A percentile compares a stretch with the other conserved stretches of the same genome.
These are phyloP conservation scores for Termitomyces eurrhizus DNA, from an alignment of 768 basidiomycete species.

Conservation along the genomic window DNA sequence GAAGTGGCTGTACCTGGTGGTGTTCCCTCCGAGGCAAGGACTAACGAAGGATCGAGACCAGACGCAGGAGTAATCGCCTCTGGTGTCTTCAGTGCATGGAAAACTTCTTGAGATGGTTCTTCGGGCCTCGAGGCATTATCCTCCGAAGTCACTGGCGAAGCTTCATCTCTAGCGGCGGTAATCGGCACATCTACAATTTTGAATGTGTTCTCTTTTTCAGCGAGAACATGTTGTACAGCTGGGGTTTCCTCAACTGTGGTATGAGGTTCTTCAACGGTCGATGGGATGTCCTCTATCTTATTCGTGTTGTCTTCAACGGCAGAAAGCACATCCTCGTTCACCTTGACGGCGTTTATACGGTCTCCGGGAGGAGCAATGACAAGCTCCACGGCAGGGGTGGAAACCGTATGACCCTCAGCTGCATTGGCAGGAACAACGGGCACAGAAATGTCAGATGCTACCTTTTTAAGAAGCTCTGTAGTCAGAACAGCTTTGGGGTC, in stretches of 20 bases:
- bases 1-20: neutral
- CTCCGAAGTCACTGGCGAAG: neutral
- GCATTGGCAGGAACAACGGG: conserved; percentile 38
- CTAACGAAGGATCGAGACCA: conserved; percentile 3
- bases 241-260: neutral
- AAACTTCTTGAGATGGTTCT: neutral
- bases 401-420: conserved; percentile 31
- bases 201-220: neutral
- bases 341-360: neutral
- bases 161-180: neutral
- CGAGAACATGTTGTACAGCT: neutral
- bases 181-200: neutral
- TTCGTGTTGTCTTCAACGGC: conserved; percentile 3
- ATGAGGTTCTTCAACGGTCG: neutral
- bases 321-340: conserved; percentile 2
- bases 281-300: conserved; percentile 1
- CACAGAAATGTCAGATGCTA: conserved; percentile 25
- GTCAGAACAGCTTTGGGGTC: conserved; percentile 6
- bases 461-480: neutral
- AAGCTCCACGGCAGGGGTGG: neutral
- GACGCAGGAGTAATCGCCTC: conserved; percentile 6
- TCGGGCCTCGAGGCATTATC: neutral
- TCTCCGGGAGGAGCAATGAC: neutral
- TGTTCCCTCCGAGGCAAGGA: conserved; percentile 5
- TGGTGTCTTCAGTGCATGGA: conserved; percentile 4